A percentile compares a stretch with the other conserved stretches of the same genome.
phyloP scores from a whole-genome alignment of 306 rosid genomes.

The Trichosanthes truncata region DNA sequence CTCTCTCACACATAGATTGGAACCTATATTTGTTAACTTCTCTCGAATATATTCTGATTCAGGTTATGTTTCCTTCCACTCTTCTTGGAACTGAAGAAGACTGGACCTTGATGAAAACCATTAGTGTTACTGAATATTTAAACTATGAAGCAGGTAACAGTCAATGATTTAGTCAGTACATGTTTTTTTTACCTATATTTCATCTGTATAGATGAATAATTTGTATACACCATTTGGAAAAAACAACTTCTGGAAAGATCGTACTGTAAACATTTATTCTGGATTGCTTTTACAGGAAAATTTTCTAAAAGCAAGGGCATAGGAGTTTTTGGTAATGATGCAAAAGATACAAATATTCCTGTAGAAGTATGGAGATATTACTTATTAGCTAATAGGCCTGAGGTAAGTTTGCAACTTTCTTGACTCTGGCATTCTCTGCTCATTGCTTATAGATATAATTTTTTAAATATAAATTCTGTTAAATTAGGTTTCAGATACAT shows the following conservation, averaged over 20 bases:
- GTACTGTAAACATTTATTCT: background rate
- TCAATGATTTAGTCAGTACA: background rate
- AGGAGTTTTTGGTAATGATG: constrained; percentile 95
- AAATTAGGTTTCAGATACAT: constrained; percentile 73
- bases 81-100: constrained; percentile 81
- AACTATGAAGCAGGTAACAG: constrained; percentile 81
- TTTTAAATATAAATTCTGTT: background rate
- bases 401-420: constrained; percentile 39
- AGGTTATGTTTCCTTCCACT: constrained; percentile 98
- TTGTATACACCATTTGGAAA: background rate
- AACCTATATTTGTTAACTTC: background rate
- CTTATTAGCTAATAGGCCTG: constrained; percentile 90
- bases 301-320: constrained; percentile 92
- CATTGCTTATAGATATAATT: background rate
- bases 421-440: constrained; percentile 1
- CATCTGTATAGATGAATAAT: background rate
- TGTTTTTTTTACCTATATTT: background rate
- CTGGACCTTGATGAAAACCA: constrained; percentile 96
- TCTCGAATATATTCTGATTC: constrained; percentile 7
- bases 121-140: constrained; percentile 92
- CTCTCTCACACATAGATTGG: background rate
- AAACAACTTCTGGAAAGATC: background rate
- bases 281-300: constrained; percentile 44
- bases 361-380: constrained; percentile 99
- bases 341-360: constrained; percentile 82